Percentiles rank a stretch among this genome's conserved stretches.
These are phyloP conservation scores for Penicillium coprophilum DNA, from an alignment of 495 filamentous ascomycete genomes.

Conservation along the genomic window DNA sequence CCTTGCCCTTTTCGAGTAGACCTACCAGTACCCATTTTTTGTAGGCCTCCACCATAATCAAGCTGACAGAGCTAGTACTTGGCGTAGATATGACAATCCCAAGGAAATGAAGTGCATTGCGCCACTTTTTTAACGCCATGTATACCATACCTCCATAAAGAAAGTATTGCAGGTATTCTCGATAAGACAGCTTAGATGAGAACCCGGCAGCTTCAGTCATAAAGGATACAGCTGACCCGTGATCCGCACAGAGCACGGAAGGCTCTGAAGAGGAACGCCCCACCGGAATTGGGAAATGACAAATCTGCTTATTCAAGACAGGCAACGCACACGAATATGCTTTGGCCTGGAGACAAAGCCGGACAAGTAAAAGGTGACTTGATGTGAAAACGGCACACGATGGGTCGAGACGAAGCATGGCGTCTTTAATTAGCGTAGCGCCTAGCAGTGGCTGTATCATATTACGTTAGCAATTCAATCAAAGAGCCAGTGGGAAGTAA, in stretches of 20 bases:
- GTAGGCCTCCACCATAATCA: constrained; percentile 84
- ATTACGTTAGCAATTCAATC: constrained; percentile 15
- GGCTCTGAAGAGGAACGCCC: constrained; percentile 26
- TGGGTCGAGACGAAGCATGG: constrained; percentile 71
- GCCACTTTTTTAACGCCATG: constrained; percentile 69
- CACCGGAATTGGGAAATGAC: constrained; percentile 58
- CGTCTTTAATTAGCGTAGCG: constrained; percentile 58
- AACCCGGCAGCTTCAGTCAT: constrained; percentile 59
- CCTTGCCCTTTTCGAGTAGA: constrained; percentile 68
- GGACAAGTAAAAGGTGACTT: constrained; percentile 60
- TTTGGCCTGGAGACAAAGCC: constrained; percentile 56
- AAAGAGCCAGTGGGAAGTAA: background rate
- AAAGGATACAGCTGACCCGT: constrained; percentile 44
- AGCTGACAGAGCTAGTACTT: constrained; percentile 56
- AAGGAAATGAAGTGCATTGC: constrained; percentile 67
- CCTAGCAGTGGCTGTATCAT: constrained; percentile 56
- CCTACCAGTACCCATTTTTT: constrained; percentile 89
- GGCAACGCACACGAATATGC: constrained; percentile 58
- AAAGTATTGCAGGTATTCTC: constrained; percentile 73
- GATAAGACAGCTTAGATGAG: constrained; percentile 53
- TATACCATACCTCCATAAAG: constrained; percentile 76
- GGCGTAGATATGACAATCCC: constrained; percentile 68
- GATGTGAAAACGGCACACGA: constrained; percentile 68
- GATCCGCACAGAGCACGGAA: constrained; percentile 28
- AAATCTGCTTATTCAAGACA: constrained; percentile 66